Evolutionary conservation across 148 eudicot genomes (phyloP).

Genomic region (Amaranthus hypochondriacus): DNA sequence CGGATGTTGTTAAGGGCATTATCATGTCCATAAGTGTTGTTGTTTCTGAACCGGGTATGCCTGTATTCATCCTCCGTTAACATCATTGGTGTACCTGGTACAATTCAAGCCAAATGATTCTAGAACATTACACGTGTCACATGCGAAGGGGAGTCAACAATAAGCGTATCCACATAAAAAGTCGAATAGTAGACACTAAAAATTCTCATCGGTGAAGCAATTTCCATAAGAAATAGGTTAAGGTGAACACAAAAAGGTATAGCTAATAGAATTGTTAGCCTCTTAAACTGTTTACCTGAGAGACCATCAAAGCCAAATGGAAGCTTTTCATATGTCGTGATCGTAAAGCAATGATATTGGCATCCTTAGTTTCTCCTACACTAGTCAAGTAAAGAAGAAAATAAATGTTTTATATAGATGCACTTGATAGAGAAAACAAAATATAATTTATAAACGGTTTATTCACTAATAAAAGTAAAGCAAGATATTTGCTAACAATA

Average conservation of each 20-base stretch:
- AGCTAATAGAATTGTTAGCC: background rate
- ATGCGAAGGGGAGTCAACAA: background rate
- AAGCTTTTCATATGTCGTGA: constrained; percentile 91
- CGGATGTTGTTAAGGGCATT: constrained; percentile 76
- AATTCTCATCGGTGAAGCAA: background rate
- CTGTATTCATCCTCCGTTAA: constrained; percentile 98
- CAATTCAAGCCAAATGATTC: background rate
- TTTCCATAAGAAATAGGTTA: background rate
- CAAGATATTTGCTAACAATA: too few species aligned
- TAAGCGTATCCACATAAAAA: background rate
- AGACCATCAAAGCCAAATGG: constrained; percentile 87
- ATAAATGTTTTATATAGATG: background rate
- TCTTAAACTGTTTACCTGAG: constrained; percentile 57
- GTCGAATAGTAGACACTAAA: background rate
- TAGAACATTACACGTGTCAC: background rate
- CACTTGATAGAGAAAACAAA: too few species aligned
- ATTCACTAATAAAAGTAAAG: too few species aligned
- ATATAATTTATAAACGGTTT: too few species aligned
- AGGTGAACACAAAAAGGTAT: background rate
- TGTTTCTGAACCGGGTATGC: constrained; percentile 93
- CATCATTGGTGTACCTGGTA: constrained; percentile 94
- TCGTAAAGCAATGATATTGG: constrained; percentile 57
- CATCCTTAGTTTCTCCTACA: constrained; percentile 80
- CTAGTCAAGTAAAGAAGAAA: constrained; percentile 1
- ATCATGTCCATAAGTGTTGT: constrained; percentile 97